Percentiles rank a stretch among this genome's conserved stretches.
These are phyloP conservation scores for Urostyla sp. DNA, from an alignment of 73 alveolate genomes.

Conservation along the genomic window DNA sequence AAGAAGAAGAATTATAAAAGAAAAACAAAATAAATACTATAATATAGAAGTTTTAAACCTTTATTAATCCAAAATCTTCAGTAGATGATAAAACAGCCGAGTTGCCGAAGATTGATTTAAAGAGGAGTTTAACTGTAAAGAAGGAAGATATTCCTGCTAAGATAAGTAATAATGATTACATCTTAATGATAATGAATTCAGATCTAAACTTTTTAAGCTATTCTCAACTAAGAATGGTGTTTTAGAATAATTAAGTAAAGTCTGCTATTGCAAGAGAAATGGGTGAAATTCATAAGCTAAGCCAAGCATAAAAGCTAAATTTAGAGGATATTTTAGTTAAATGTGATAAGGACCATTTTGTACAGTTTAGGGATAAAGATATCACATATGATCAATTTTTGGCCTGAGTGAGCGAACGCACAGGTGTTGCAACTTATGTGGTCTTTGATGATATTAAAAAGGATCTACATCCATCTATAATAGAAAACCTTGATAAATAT, in stretches of 20 bases:
- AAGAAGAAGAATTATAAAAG: too few species aligned
- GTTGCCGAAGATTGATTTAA: too few species aligned
- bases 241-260: conserved; percentile 16
- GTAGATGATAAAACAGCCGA: too few species aligned
- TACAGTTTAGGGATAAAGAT: conserved; percentile 34
- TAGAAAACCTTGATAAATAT: conserved; percentile 25
- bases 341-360: conserved; percentile 49
- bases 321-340: conserved; percentile 17
- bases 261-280: conserved; percentile 24
- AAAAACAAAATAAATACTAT: too few species aligned
- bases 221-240: not conserved
- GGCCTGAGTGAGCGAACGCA: conserved; percentile 51
- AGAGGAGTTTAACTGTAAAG: too few species aligned
- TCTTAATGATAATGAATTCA: conserved; percentile 1
- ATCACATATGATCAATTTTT: conserved; percentile 36
- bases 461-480: conserved; percentile 20
- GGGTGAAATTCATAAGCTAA: conserved; percentile 2
- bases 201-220: conserved; percentile 32
- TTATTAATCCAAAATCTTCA: too few species aligned
- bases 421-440: conserved; percentile 32
- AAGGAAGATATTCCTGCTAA: too few species aligned
- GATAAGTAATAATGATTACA: too few species aligned
- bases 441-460: conserved; percentile 49
- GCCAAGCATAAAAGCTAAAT: conserved; percentile 13
- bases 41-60: too few species aligned